Base-by-base conservation (phyloP, 1,284 basidiomycete genomes). In the Irpex lacteus region DNA sequence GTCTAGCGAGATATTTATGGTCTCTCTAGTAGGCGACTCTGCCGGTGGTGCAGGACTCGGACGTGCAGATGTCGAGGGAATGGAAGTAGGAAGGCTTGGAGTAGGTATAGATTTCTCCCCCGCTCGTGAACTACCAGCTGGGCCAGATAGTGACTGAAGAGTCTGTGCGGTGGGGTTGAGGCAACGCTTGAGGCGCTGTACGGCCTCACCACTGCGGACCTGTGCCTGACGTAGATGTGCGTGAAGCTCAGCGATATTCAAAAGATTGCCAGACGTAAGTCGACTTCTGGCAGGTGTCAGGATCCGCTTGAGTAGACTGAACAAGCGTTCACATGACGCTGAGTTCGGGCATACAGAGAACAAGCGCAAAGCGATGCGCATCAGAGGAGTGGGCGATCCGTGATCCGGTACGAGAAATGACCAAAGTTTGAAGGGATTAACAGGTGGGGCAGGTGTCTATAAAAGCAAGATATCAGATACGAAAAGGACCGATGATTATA, bases 151-250 rank as follows among this genome's bases (percentile, higher is more conserved):
- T 6, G 60, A 50, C 13, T 18, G 26, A 4, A 52, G n/a, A 53
- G 19, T 36, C 36, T 37, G 60, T 21, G 59, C 11, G 18, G 60
- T 21, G 15, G 60, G 21, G 38, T 32, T 53, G 15, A 47, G 40
- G 15, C 15, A 44, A 11, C 40, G 40, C 40, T 44, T 44, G 40
- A 44, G 40, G 40, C 40, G 40, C 13, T 21, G 13, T 7, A 52
- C 18, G 18, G 19, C n/a, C 18, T 52, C 19, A 47, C 19, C 40
- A 37, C 11, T 44, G 13, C 34, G 52, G 32, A 54, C 36, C 38
- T 71, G 60, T 55, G 66, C 67, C 47, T 71, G 67, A 7, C 59
- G 63, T 15, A 70, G 11, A 64, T 69, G 65, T 60, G 69, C 61
- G 49, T 66, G 67, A 11, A 71, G 65, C 55, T 71, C 69, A 21